Conservation (phyloP, 805 yeast species). For the Ogataea pilisensis region DNA sequence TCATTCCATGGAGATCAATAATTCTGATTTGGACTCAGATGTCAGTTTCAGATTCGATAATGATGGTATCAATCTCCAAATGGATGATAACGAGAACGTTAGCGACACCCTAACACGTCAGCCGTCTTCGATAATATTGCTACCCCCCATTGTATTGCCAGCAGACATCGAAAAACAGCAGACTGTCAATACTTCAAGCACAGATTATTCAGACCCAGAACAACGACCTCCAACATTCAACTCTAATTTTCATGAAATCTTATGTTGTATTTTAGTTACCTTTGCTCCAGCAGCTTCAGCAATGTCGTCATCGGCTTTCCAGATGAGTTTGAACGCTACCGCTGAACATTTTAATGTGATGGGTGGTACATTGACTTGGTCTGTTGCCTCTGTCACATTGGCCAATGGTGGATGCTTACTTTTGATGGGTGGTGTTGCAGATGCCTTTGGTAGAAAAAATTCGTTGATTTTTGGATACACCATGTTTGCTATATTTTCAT, state of each 20-base stretch:
- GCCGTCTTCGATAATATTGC: too few relatives aligned
- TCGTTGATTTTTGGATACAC: conserved; percentile 34
- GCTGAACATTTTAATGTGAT: conserved; percentile 32
- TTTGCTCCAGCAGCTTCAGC: conserved; percentile 41
- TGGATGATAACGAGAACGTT: too few relatives aligned
- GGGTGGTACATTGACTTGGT: conserved; percentile 44
- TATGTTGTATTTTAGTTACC: conserved; percentile 31
- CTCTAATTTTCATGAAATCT: conserved; percentile 30
- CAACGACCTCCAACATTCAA: conserved; percentile 36
- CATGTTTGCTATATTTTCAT: conserved; percentile 29
- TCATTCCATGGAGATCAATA: too few relatives aligned
- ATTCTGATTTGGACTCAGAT: too few relatives aligned
- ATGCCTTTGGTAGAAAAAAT: conserved; percentile 42
- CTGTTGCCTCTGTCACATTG: conserved; percentile 35
- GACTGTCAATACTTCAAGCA: not conserved
- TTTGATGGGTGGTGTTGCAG: conserved; percentile 45
- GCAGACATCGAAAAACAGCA: not conserved
- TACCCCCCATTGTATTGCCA: too few relatives aligned
- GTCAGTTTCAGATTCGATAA: too few relatives aligned
- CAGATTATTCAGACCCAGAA: conserved; percentile 23
- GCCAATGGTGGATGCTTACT: conserved; percentile 42
- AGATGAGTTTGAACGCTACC: conserved; percentile 33
- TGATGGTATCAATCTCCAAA: too few relatives aligned
- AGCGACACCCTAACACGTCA: too few relatives aligned
- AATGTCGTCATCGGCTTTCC: conserved; percentile 34